phyloP scores from a whole-genome alignment of 768 basidiomycete genomes.

The Filobasidium floriforme region DNA sequence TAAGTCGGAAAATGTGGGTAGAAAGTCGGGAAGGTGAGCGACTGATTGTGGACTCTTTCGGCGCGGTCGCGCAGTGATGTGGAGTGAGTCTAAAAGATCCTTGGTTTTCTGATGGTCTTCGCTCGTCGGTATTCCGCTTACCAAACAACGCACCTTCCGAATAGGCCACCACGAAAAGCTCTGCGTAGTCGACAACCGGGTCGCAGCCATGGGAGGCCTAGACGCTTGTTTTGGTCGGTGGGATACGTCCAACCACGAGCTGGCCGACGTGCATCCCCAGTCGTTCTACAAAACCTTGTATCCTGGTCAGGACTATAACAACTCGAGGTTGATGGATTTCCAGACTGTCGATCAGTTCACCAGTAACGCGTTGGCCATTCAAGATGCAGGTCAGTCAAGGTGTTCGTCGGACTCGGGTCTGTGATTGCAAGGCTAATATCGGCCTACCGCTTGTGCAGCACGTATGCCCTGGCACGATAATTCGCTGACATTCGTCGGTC shows the following conservation, averaged over 20 bases:
- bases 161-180: conserved; percentile 41
- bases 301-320: conserved; percentile 89
- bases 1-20: background rate
- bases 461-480: conserved; percentile 95
- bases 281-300: conserved; percentile 73
- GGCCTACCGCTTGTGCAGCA: background rate
- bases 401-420: too few species aligned
- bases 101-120: too few species aligned
- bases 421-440: background rate
- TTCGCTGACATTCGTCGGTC: conserved; percentile 50
- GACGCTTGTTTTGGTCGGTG: conserved; percentile 96
- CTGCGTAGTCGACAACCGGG: conserved; percentile 41
- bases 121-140: too few species aligned
- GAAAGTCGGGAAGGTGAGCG: background rate
- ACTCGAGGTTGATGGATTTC: conserved; percentile 48
- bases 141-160: too few species aligned
- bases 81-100: conserved; percentile 6
- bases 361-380: conserved; percentile 41
- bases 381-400: conserved; percentile 27
- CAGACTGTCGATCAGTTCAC: conserved; percentile 59
- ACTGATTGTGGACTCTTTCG: background rate
- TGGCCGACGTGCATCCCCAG: conserved; percentile 87
- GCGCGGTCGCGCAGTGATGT: background rate
- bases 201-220: conserved; percentile 69
- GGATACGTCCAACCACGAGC: conserved; percentile 76